These are phyloP conservation scores for Raffaelea albimanens DNA, from an alignment of 2,329 filamentous ascomycete species.

Conservation along the genomic window DNA sequence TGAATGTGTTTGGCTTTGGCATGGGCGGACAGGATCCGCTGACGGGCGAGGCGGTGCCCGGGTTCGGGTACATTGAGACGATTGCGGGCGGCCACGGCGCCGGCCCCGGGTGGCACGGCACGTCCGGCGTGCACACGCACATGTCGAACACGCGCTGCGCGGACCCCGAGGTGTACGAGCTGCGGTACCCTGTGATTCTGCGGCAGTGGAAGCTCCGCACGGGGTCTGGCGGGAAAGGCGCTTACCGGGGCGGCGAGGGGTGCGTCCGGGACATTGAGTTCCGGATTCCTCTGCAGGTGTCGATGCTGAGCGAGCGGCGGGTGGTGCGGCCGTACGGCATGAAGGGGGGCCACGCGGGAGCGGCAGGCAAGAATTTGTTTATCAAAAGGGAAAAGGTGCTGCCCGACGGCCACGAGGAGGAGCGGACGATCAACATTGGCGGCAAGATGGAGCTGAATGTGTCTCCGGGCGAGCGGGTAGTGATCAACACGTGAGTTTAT, in stretches of 20 bases:
- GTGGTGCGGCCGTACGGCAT: not conserved
- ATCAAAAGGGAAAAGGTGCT: not conserved
- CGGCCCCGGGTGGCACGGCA: conserved; percentile 20
- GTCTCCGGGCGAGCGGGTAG: too few species aligned
- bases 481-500: too few species aligned
- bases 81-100: conserved; percentile 25
- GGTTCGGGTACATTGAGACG: conserved; percentile 50
- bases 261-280: conserved; percentile 26
- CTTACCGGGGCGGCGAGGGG: conserved; percentile 24
- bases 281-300: conserved; percentile 21
- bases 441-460: too few species aligned
- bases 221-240: conserved; percentile 21
- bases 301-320: conserved; percentile 23
- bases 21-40: conserved; percentile 51
- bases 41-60: conserved; percentile 47
- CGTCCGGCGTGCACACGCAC: conserved; percentile 19
- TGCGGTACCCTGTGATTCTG: conserved; percentile 24
- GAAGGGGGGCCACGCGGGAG: not conserved
- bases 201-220: conserved; percentile 19
- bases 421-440: too few species aligned
- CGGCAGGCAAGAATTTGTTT: not conserved
- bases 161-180: conserved; percentile 24
- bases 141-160: conserved; percentile 24
- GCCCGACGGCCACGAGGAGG: too few species aligned
- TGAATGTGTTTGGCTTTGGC: conserved; percentile 79